Percentiles rank a stretch among this genome's conserved stretches.
These are phyloP conservation scores for Trichoderma citrinoviride DNA, from an alignment of 2,329 filamentous ascomycete genomes.

Conservation along the genomic window DNA sequence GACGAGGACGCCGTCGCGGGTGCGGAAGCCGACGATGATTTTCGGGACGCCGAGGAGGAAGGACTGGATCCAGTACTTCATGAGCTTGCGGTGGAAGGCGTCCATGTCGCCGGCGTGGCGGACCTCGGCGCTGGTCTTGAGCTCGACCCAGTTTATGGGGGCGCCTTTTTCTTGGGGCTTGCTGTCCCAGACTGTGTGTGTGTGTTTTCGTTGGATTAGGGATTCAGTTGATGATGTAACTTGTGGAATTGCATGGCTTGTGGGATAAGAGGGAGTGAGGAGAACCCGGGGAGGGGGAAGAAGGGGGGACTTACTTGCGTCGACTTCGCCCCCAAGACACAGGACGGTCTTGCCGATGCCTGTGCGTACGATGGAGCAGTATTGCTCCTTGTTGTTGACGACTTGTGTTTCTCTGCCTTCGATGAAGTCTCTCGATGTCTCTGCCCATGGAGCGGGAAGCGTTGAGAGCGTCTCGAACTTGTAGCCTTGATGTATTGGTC, in stretches of 20 bases:
- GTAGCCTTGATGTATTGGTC: slow-evolving; percentile 63
- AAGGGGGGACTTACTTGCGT: slow-evolving; percentile 59
- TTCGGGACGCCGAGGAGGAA: slow-evolving; percentile 91
- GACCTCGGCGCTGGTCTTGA: slow-evolving; percentile 84
- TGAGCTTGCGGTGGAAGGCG: slow-evolving; percentile 82
- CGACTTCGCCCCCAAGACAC: slow-evolving; percentile 89
- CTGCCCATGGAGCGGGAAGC: slow-evolving; percentile 70
- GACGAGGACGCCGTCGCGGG: slow-evolving; percentile 66
- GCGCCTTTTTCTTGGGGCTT: slow-evolving; percentile 65
- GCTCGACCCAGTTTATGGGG: slow-evolving; percentile 88
- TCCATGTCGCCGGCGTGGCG: slow-evolving; percentile 64
- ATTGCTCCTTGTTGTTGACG: slow-evolving; percentile 89
- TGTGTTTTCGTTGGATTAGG: not conserved
- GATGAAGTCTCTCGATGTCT: slow-evolving; percentile 71
- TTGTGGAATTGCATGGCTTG: not conserved
- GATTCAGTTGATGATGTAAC: not conserved
- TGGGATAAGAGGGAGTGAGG: not conserved
- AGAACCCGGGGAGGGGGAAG: not conserved
- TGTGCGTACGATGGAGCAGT: slow-evolving; percentile 90
- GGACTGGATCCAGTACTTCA: slow-evolving; percentile 96
- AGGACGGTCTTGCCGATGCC: slow-evolving; percentile 74
- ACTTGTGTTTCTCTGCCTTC: slow-evolving; percentile 67
- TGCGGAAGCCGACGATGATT: slow-evolving; percentile 87
- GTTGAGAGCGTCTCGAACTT: slow-evolving; percentile 91
- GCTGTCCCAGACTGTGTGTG: slow-evolving; percentile 68